Evolutionary conservation across 1,139 yeast genomes (phyloP).

Genomic region (Saccharomyces hybrid): DNA sequence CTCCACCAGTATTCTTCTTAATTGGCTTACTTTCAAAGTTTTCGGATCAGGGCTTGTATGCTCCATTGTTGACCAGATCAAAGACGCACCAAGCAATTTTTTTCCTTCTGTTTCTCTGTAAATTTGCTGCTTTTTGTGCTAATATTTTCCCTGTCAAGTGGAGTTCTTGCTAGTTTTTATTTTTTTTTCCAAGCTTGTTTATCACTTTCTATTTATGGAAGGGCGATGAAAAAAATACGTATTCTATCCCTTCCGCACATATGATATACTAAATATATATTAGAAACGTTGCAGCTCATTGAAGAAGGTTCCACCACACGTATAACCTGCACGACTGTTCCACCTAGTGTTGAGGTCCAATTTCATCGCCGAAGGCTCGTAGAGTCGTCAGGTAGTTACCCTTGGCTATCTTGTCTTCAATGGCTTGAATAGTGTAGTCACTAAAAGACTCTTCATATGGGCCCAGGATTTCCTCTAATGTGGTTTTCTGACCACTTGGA

Average conservation of each 20-base stretch:
- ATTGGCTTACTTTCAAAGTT: conserved; percentile 51
- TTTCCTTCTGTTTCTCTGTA: background rate
- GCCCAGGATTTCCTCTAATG: conserved; percentile 8
- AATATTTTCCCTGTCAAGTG: too few species aligned
- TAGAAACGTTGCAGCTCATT: background rate
- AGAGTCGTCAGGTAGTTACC: conserved; percentile 16
- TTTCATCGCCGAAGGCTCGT: conserved; percentile 14
- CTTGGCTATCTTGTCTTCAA: conserved; percentile 13
- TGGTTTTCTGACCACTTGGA: background rate
- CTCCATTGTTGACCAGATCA: conserved; percentile 1
- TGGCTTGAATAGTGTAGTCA: conserved; percentile 8
- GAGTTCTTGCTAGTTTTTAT: background rate
- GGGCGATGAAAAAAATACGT: background rate
- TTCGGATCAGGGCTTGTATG: conserved; percentile 45
- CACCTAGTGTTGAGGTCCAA: too few species aligned
- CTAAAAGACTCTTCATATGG: conserved; percentile 16
- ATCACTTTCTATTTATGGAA: background rate
- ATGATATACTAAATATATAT: background rate
- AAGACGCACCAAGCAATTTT: too few species aligned
- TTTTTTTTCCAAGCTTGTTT: background rate
- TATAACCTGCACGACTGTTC: background rate
- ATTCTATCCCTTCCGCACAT: background rate
- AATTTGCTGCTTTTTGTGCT: too few species aligned
- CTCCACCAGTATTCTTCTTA: conserved; percentile 52
- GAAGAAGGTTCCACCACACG: too few species aligned